A percentile compares a stretch with the other conserved stretches of the same genome.
phyloP scores from a whole-genome alignment of 2,329 filamentous ascomycete genomes.

The Neofusicoccum cordaticola region DNA sequence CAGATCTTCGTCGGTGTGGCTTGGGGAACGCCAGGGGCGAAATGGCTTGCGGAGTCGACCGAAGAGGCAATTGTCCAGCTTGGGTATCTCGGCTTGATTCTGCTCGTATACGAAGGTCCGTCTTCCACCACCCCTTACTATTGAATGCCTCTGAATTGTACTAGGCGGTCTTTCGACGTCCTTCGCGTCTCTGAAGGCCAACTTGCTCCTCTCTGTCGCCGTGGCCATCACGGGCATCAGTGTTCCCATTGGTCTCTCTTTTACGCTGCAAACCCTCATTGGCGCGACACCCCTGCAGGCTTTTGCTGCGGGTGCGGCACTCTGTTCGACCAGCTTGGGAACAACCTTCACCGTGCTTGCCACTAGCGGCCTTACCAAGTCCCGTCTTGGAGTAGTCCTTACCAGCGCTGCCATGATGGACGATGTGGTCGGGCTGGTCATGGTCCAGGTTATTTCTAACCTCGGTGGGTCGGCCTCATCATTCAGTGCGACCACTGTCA shows the following conservation, averaged over 20 bases:
- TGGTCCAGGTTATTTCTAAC: slow-evolving; percentile 72
- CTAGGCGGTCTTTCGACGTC: slow-evolving; percentile 59
- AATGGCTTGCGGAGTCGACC: slow-evolving; percentile 53
- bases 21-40: slow-evolving; percentile 65
- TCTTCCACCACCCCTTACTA: slow-evolving; percentile 2
- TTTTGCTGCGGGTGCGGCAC: slow-evolving; percentile 69
- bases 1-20: slow-evolving; percentile 69
- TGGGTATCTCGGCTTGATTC: slow-evolving; percentile 70
- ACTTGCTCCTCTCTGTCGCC: slow-evolving; percentile 56
- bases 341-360: slow-evolving; percentile 66
- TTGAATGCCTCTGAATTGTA: neutral
- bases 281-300: slow-evolving; percentile 57
- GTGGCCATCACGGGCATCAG: slow-evolving; percentile 67
- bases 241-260: slow-evolving; percentile 65
- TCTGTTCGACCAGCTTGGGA: slow-evolving; percentile 72
- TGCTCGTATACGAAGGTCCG: slow-evolving; percentile 68
- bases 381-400: slow-evolving; percentile 60
- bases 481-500: slow-evolving; percentile 43
- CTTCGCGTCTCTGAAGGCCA: slow-evolving; percentile 55
- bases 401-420: slow-evolving; percentile 77
- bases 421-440: slow-evolving; percentile 72
- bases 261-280: slow-evolving; percentile 53
- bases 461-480: slow-evolving; percentile 46
- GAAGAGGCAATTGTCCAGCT: slow-evolving; percentile 61
- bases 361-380: slow-evolving; percentile 57